Percentiles rank a stretch among this genome's conserved stretches.
Evolutionary conservation across 306 rosid genomes (phyloP).

Genomic region (Cucurbita ficifolia): DNA sequence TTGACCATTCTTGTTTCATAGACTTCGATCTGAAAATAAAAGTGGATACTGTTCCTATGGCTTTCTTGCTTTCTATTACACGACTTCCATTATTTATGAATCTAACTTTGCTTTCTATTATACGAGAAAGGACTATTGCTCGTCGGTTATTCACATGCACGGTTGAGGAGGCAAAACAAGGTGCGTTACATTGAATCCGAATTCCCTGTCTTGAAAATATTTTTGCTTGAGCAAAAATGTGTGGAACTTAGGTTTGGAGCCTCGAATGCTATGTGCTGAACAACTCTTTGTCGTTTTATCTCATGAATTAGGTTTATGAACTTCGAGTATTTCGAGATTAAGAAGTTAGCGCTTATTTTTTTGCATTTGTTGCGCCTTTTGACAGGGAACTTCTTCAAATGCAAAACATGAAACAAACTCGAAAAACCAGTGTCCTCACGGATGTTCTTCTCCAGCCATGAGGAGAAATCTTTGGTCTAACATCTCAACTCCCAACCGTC

Average conservation of each 20-base stretch:
- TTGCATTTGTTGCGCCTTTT: neutral
- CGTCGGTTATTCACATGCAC: neutral
- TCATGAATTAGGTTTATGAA: neutral
- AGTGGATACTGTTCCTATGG: neutral
- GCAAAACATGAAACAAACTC: neutral
- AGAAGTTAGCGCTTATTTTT: neutral
- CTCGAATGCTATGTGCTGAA: neutral
- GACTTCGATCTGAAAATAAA: neutral
- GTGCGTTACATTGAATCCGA: neutral
- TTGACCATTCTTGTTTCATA: conserved; percentile 1
- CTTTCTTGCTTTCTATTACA: neutral
- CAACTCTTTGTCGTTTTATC: neutral
- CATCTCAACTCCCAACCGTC: neutral
- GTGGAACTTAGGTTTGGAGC: neutral
- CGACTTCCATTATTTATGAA: neutral
- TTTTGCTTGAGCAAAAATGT: neutral
- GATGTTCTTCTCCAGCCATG: neutral
- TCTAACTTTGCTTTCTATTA: neutral
- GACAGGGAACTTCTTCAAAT: neutral
- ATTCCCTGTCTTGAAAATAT: neutral
- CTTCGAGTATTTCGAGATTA: neutral
- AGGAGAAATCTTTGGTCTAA: neutral
- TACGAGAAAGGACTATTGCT: neutral
- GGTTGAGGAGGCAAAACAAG: neutral
- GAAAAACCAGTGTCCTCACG: neutral